Evolutionary conservation across 2,329 filamentous ascomycete genomes (phyloP), one percentile per base, ranked within the genome.

Genomic region (Trichophyton benhamiae): DNA sequence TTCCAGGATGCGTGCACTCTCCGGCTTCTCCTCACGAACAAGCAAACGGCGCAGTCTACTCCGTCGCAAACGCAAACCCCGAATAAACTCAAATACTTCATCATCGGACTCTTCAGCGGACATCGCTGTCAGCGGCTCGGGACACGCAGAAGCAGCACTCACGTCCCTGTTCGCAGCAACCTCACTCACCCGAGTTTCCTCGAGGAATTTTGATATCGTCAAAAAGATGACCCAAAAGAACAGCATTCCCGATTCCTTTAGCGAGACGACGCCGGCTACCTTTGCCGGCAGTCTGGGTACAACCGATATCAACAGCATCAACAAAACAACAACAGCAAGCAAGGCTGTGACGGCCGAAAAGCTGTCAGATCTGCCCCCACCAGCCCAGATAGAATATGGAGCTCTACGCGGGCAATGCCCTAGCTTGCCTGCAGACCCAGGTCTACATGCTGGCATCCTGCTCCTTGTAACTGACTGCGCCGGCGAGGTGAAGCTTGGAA

Each of bases 401-500:
- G 27, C 25, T 8, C 13, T 53, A 30, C 49, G 49, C 9, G n/a
- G 33, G 13, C 17, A 53, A 6, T 22, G 11, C 27, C 55, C 59
- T 8, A 22, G 58, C 41, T 46, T 63, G 44, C 57, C 57, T 22
- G 62, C 58, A 49, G 60, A 65, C 11, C 60, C 64, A 2, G 25
- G 36, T 36, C 61, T 64, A 8, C 48, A 59, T 20, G 65, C 61
- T 4, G 65, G 65, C 3, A 66, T 66, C 38, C 44, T 65, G 52
- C 60, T 65, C 13, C 33, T 66, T 30, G 59, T 65, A 22, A 66
- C 65, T 5, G 64, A 64, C 7, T 64, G 63, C 9, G 42, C 49
- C 3, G 65, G 65, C 13, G 60, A 61, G 1, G 61, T 64, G 17
- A 62, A 38, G 42, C n/a, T 64, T 42, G 65, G 63, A 41, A 41